Evolutionary conservation across 768 basidiomycete species (phyloP).

Genomic region (Lentinula detonsa): DNA sequence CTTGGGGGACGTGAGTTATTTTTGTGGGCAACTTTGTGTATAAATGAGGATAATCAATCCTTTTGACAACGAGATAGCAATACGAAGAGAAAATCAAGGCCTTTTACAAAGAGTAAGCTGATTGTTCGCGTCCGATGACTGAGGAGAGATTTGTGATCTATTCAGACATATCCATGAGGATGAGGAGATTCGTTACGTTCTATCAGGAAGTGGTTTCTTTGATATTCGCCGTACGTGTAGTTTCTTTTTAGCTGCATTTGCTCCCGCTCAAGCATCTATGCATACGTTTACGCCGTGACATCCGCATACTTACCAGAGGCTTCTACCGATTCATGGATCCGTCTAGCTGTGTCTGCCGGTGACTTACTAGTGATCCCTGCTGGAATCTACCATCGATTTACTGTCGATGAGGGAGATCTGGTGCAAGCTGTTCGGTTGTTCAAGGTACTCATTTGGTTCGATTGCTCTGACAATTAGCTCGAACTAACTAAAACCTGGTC

Average conservation of each 20-base stretch:
- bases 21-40: neutral
- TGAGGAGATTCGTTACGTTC: slow-evolving; percentile 89
- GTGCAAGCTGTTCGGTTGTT: slow-evolving; percentile 81
- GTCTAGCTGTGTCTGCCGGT: slow-evolving; percentile 67
- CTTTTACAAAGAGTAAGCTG: slow-evolving; percentile 76
- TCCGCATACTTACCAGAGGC: slow-evolving; percentile 36
- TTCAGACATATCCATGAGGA: slow-evolving; percentile 92
- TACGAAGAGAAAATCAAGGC: slow-evolving; percentile 79
- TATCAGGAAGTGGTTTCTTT: slow-evolving; percentile 86
- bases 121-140: neutral
- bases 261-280: neutral
- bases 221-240: slow-evolving; percentile 70
- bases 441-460: slow-evolving; percentile 46
- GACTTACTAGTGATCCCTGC: slow-evolving; percentile 86
- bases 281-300: neutral
- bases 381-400: slow-evolving; percentile 94
- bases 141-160: neutral
- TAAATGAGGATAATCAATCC: neutral
- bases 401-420: slow-evolving; percentile 67
- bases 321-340: slow-evolving; percentile 71
- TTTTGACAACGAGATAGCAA: slow-evolving; percentile 17
- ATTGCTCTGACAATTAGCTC: neutral
- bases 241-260: neutral
- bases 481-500: neutral
- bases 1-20: slow-evolving; percentile 61